Evolutionary conservation across 2,329 filamentous ascomycete genomes (phyloP).

Genomic region (Alternaria burnsii): DNA sequence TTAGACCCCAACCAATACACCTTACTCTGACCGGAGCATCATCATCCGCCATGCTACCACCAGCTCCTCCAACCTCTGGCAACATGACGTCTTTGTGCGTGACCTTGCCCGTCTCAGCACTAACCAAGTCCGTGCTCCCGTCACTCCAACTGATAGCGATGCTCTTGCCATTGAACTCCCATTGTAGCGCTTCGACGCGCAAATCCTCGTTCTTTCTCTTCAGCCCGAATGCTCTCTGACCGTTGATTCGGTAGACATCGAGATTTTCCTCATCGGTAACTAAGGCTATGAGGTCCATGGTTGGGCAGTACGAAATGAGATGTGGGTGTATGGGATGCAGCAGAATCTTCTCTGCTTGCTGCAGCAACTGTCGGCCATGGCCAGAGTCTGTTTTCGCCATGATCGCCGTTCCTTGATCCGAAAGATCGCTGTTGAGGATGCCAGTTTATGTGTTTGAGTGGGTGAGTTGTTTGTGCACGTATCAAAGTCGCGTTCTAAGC

Average conservation of each 20-base stretch:
- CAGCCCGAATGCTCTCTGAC: slow-evolving; percentile 71
- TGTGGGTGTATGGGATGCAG: slow-evolving; percentile 61
- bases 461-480: slow-evolving; percentile 24
- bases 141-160: slow-evolving; percentile 87
- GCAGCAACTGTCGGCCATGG: slow-evolving; percentile 36
- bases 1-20: slow-evolving; percentile 64
- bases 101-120: slow-evolving; percentile 81
- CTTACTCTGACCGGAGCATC: slow-evolving; percentile 41
- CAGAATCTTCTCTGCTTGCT: slow-evolving; percentile 54
- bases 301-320: slow-evolving; percentile 79
- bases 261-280: slow-evolving; percentile 74
- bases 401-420: slow-evolving; percentile 2
- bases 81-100: slow-evolving; percentile 66
- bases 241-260: slow-evolving; percentile 79
- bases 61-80: slow-evolving; percentile 12
- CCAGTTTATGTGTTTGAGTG: slow-evolving; percentile 4
- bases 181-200: slow-evolving; percentile 51
- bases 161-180: slow-evolving; percentile 68
- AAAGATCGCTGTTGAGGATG: slow-evolving; percentile 17
- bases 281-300: slow-evolving; percentile 82
- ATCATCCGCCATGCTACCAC: slow-evolving; percentile 10
- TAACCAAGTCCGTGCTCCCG: slow-evolving; percentile 77
- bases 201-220: slow-evolving; percentile 50
- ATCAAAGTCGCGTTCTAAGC: slow-evolving; percentile 24
- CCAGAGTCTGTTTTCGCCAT: slow-evolving; percentile 17